These are phyloP conservation scores for Fusarium lateritium DNA, from an alignment of 2,329 filamentous ascomycete genomes.

Conservation along the genomic window DNA sequence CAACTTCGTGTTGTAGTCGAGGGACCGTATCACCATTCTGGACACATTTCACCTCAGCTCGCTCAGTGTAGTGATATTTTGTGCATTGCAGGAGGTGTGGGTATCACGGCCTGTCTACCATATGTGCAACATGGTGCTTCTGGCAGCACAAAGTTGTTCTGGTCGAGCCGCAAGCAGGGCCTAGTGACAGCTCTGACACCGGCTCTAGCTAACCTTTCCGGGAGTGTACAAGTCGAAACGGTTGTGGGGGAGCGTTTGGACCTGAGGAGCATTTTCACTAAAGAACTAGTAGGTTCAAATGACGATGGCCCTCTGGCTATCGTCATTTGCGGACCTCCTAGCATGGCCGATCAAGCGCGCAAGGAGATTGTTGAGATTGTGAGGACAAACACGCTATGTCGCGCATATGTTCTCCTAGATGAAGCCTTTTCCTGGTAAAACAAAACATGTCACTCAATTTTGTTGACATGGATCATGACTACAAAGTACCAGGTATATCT, in stretches of 20 bases:
- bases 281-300: conserved; percentile 39
- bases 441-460: not conserved
- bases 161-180: conserved; percentile 43
- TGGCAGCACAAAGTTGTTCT: conserved; percentile 44
- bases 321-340: conserved; percentile 50
- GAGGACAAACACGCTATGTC: conserved; percentile 26
- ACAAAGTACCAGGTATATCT: conserved; percentile 5
- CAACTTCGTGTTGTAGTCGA: conserved; percentile 49
- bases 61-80: conserved; percentile 47
- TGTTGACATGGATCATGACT: not conserved
- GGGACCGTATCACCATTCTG: conserved; percentile 47
- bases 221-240: conserved; percentile 41
- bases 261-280: conserved; percentile 40
- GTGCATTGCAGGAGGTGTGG: conserved; percentile 53
- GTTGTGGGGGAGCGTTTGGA: conserved; percentile 44
- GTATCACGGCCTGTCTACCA: conserved; percentile 52
- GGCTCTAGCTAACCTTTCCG: conserved; percentile 31
- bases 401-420: conserved; percentile 47
- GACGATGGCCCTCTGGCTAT: conserved; percentile 42
- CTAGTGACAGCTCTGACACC: conserved; percentile 34
- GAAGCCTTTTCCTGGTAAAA: conserved; percentile 50
- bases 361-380: conserved; percentile 44
- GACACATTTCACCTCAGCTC: conserved; percentile 36
- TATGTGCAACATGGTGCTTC: conserved; percentile 34
- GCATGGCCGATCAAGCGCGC: conserved; percentile 51